Evolutionary conservation across 2,329 filamentous ascomycete species (phyloP).

Genomic region (Lecanicillium sp.): DNA sequence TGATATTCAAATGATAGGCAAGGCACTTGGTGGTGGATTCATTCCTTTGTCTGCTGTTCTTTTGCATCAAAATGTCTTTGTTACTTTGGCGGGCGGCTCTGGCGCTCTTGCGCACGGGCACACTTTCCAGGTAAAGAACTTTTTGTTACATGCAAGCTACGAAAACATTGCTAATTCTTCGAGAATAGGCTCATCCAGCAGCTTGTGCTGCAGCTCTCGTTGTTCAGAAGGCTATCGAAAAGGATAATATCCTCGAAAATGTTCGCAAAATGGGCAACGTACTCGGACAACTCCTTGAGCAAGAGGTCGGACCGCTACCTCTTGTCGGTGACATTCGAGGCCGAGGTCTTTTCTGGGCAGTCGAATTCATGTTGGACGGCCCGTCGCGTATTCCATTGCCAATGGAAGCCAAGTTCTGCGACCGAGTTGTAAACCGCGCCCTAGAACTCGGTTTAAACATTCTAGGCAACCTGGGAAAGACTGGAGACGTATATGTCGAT

Average conservation of each 20-base stretch:
- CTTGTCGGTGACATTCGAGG: conserved; percentile 21
- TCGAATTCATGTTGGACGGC: conserved; percentile 9
- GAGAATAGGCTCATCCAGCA: conserved; percentile 1
- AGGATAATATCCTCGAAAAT: conserved; percentile 13
- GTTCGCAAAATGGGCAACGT: conserved; percentile 10
- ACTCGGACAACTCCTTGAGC: conserved; percentile 12
- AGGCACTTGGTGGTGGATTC: conserved; percentile 2
- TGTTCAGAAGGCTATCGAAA: conserved; percentile 35
- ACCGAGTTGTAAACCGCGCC: background rate
- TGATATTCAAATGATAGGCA: conserved; percentile 36
- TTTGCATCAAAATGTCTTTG: background rate
- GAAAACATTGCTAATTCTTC: background rate
- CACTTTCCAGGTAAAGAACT: conserved; percentile 1
- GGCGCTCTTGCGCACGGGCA: conserved; percentile 1
- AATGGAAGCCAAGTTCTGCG: conserved; percentile 1
- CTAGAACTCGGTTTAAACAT: conserved; percentile 6
- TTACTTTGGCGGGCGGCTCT: background rate
- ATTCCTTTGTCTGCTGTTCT: conserved; percentile 1
- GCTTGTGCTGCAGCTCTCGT: conserved; percentile 16
- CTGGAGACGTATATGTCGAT: conserved; percentile 6
- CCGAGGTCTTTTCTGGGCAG: conserved; percentile 20
- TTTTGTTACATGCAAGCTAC: background rate
- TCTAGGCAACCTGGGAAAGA: conserved; percentile 6
- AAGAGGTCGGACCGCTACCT: conserved; percentile 14
- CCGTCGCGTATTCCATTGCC: background rate